A percentile compares a stretch with the other conserved stretches of the same genome.
These are phyloP conservation scores for Apophysomyces ossiformis DNA, from an alignment of 371 early-diverging fungal species.

Conservation along the genomic window DNA sequence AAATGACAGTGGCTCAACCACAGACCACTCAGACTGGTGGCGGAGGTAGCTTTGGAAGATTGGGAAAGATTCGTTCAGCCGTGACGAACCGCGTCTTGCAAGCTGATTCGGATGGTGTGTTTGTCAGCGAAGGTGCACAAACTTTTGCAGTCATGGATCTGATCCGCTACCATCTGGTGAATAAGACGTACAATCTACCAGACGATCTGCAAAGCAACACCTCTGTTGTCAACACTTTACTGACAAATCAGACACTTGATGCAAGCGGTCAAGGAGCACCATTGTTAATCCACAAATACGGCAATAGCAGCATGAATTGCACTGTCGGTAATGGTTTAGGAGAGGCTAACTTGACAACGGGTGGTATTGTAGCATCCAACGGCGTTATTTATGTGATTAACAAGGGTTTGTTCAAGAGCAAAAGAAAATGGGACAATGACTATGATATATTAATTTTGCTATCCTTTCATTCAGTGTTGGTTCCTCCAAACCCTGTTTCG, in stretches of 20 bases:
- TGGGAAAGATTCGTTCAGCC: background rate
- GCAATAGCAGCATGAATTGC: constrained; percentile 14
- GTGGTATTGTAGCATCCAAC: constrained; percentile 41
- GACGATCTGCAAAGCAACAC: constrained; percentile 17
- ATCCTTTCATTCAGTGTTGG: constrained; percentile 27
- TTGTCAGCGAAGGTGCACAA: background rate
- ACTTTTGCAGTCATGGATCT: constrained; percentile 23
- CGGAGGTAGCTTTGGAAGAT: background rate
- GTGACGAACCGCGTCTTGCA: background rate
- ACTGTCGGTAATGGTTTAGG: constrained; percentile 36
- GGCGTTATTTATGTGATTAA: constrained; percentile 47
- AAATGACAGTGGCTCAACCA: background rate
- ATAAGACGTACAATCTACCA: constrained; percentile 27
- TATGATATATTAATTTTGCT: background rate
- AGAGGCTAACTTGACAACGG: constrained; percentile 25
- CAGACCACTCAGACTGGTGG: background rate
- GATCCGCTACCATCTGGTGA: constrained; percentile 36
- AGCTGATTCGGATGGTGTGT: background rate
- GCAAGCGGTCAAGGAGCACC: constrained; percentile 29
- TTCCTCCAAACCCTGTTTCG: constrained; percentile 34
- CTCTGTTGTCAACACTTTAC: constrained; percentile 26
- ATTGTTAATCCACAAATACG: constrained; percentile 30
- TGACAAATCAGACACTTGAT: constrained; percentile 35
- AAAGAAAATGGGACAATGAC: background rate
- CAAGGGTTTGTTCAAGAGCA: constrained; percentile 27